Evolutionary conservation across 1,284 basidiomycete genomes (phyloP).

Genomic region (Puccinia novopanici): DNA sequence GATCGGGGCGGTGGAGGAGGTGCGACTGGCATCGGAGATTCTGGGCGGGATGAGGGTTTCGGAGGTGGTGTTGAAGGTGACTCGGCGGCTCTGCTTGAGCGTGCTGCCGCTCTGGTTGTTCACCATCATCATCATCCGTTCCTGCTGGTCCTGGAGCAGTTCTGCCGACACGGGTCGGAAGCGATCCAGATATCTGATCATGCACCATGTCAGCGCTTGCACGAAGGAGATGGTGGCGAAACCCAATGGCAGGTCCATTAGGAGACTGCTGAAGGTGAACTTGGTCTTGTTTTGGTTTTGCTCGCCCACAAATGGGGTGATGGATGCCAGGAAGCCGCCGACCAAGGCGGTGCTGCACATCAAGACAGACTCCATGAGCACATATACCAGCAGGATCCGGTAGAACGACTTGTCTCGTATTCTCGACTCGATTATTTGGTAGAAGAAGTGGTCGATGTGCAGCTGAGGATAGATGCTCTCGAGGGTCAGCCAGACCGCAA

Average conservation of each 20-base stretch:
- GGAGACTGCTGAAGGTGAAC: conserved; percentile 43
- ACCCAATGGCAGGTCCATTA: conserved; percentile 49
- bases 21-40: conserved; percentile 30
- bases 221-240: conserved; percentile 45
- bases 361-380: conserved; percentile 35
- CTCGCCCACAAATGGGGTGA: conserved; percentile 50
- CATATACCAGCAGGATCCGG: conserved; percentile 32
- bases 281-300: conserved; percentile 50
- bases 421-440: conserved; percentile 31
- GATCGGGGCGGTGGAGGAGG: conserved; percentile 45
- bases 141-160: conserved; percentile 28
- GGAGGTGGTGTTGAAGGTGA: conserved; percentile 45
- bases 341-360: conserved; percentile 38
- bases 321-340: conserved; percentile 46
- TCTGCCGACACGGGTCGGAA: conserved; percentile 18
- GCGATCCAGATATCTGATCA: conserved; percentile 30
- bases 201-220: conserved; percentile 35
- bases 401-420: conserved; percentile 29
- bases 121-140: conserved; percentile 37
- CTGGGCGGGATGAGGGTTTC: conserved; percentile 22
- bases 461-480: conserved; percentile 46
- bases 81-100: conserved; percentile 36
- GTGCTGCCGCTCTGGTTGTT: conserved; percentile 32
- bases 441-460: conserved; percentile 50
- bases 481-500: conserved; percentile 39